phyloP scores from a whole-genome alignment of 345 rosid species.

The Cochlearia excelsa region DNA sequence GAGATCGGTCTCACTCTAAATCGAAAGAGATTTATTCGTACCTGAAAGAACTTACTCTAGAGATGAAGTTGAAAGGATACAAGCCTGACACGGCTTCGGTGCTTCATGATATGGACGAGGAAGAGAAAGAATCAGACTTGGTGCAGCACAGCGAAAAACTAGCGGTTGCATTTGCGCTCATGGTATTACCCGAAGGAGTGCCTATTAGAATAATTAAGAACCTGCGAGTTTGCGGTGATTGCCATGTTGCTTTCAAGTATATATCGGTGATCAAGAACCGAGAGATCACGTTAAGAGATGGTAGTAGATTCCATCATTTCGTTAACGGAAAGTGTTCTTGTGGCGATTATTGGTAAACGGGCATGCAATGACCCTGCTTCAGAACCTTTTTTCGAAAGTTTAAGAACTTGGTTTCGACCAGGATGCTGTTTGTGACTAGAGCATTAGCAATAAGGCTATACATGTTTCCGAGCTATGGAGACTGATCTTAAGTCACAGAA shows the following conservation, averaged over 20 bases:
- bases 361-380: no score
- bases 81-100: constrained; percentile 61
- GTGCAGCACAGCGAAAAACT: constrained; percentile 73
- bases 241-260: constrained; percentile 66
- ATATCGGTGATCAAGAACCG: constrained; percentile 59
- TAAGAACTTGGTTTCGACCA: constrained; percentile 68
- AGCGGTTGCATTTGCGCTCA: constrained; percentile 71
- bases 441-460: constrained; percentile 63
- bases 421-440: constrained; percentile 53
- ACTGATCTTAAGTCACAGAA: no score
- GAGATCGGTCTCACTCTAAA: constrained; percentile 57
- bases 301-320: constrained; percentile 85
- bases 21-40: constrained; percentile 55
- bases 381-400: constrained; percentile 28
- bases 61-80: constrained; percentile 67
- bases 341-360: constrained; percentile 65
- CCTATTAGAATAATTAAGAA: constrained; percentile 83
- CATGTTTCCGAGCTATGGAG: constrained; percentile 45
- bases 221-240: constrained; percentile 69
- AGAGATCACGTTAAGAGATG: constrained; percentile 68
- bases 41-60: constrained; percentile 51
- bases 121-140: constrained; percentile 69
- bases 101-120: constrained; percentile 72
- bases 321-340: constrained; percentile 68
- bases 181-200: constrained; percentile 45